A percentile compares a stretch with the other conserved stretches of the same genome.
phyloP scores from a whole-genome alignment of 2,329 filamentous ascomycete genomes.

The Alternaria postmessia region DNA sequence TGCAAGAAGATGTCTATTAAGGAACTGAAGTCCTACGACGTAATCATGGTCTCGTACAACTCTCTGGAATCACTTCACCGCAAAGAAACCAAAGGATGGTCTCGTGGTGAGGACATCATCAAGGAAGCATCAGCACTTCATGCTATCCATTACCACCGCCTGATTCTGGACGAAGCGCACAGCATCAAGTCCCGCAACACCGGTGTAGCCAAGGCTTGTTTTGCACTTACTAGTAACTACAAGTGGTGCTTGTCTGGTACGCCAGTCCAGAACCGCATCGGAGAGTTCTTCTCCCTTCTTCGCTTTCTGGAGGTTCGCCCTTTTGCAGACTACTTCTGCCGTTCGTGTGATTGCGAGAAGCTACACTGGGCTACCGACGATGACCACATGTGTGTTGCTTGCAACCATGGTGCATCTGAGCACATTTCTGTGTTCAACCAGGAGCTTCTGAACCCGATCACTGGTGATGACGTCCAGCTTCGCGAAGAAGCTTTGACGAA shows the following conservation, averaged over 20 bases:
- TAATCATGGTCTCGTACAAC: conserved; percentile 97
- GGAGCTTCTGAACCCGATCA: conserved; percentile 84
- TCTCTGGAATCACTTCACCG: conserved; percentile 89
- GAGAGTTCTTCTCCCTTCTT: conserved; percentile 93
- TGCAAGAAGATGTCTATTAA: conserved; percentile 77
- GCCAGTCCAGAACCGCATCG: conserved; percentile 94
- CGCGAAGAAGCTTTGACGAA: conserved; percentile 79
- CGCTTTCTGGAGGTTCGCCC: conserved; percentile 89
- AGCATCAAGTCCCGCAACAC: conserved; percentile 92
- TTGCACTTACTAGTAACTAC: conserved; percentile 84
- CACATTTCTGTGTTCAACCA: conserved; percentile 91
- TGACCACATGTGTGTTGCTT: conserved; percentile 73
- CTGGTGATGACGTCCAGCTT: conserved; percentile 57
- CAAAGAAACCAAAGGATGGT: conserved; percentile 91
- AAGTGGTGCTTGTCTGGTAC: conserved; percentile 97
- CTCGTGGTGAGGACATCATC: conserved; percentile 77
- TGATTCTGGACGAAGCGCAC: conserved; percentile 95
- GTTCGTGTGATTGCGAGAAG: conserved; percentile 79
- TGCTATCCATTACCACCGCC: conserved; percentile 83
- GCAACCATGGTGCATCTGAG: conserved; percentile 70
- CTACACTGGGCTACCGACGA: conserved; percentile 84
- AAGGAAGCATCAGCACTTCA: conserved; percentile 83
- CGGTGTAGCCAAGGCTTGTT: conserved; percentile 93
- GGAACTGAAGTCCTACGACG: conserved; percentile 82
- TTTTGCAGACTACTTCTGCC: conserved; percentile 95